Base-by-base conservation (phyloP, 2,329 filamentous ascomycete genomes). In the Paecilomyces formosus region DNA sequence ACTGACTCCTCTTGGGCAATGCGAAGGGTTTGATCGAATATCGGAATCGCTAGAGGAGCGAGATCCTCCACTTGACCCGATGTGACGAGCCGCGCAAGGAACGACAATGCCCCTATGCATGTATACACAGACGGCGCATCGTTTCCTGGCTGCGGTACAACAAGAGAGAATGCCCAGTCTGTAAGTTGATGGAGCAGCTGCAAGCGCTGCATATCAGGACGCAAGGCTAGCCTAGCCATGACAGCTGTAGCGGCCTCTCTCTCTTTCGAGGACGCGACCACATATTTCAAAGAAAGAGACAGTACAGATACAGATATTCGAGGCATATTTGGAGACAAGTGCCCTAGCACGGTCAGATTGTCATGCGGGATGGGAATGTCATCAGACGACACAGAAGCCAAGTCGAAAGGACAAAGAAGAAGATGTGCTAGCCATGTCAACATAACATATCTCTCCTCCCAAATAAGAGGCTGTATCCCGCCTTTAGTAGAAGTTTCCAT, bases 361-460 rank as follows among this genome's bases (percentile, higher is more conserved):
- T 71, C 65, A 55, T 73, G 66, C 1, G 74, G 74, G 1, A 75
- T 63, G 1, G 70, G 68, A 3, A 75, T 70, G 56, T 70, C 65
- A 31, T 72, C 69, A 12, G 76, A 77, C 1, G 92, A 97, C 61
- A 99, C 92, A 1, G 90, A 92, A 1, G 87, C 83, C 56, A 99
- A 79, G 66, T 97, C 92, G 74, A 99, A 99, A 0, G 94, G 94
- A 1, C 91, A 91, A 31, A 93, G 81, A 59, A 93, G 79, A 15
- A 94, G 78, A 73, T 94, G 89, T 0, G 88, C 89, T 30, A 93
- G 82, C 94, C 94, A 99, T 9, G 96, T 79, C 3, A 97, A 79
- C 51, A 92, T 85, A 18, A 97, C 79, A 69, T 97, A 97, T 57
- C 89, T 83, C 73, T 97, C 89, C 70, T 96, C 88, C 94, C 94